phyloP scores from a whole-genome alignment of 306 rosid species.

The Abrus precatorius region DNA sequence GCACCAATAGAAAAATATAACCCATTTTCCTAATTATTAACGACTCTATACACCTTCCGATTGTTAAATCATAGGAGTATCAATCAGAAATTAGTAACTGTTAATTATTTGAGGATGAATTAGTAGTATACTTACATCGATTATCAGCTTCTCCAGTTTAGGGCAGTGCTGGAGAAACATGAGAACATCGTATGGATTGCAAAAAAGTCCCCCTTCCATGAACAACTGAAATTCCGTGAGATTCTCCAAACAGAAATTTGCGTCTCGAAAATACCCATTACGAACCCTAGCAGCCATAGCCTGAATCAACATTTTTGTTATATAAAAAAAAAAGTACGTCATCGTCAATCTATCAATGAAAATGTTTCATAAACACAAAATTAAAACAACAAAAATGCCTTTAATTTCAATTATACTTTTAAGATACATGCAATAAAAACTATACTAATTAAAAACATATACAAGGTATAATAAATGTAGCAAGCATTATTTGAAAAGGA shows the following conservation, averaged over 20 bases:
- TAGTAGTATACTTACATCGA: slow-evolving; percentile 55
- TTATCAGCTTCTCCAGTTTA: slow-evolving; percentile 39
- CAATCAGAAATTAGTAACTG: neutral
- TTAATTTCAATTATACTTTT: no score
- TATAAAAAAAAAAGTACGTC: neutral
- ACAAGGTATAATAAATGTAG: no score
- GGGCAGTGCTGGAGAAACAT: slow-evolving; percentile 52
- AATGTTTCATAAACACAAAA: neutral
- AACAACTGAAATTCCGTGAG: slow-evolving; percentile 58
- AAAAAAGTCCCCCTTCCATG: slow-evolving; percentile 48
- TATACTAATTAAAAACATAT: neutral
- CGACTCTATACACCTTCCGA: neutral
- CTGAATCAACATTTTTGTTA: slow-evolving; percentile 31
- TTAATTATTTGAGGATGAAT: neutral
- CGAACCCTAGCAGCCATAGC: slow-evolving; percentile 47
- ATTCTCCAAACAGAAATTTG: neutral
- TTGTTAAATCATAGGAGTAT: neutral
- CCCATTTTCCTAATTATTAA: neutral
- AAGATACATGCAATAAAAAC: no score
- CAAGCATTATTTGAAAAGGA: neutral
- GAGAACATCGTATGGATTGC: slow-evolving; percentile 55
- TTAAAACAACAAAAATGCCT: no score
- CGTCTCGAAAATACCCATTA: neutral
- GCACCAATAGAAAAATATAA: neutral
- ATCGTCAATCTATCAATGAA: neutral